These are phyloP conservation scores for Barbarea vulgaris DNA, from an alignment of 345 rosid species.

Conservation along the genomic window DNA sequence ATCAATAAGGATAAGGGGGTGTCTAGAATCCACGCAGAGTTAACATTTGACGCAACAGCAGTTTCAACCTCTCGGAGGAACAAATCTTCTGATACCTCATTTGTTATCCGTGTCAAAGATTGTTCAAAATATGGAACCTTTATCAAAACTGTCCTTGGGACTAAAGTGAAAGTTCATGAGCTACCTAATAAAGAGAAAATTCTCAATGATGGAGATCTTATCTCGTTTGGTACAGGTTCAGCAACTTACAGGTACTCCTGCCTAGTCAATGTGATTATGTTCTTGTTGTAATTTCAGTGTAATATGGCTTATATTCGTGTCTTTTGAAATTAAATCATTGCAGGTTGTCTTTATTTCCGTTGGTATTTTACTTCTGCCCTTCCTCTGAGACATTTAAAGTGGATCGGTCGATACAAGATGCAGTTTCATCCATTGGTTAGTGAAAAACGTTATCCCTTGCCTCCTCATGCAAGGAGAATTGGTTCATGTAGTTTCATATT, in stretches of 20 bases:
- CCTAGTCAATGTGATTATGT: neutral
- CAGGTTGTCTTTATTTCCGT: conserved; percentile 74
- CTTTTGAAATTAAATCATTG: conserved; percentile 24
- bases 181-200: conserved; percentile 59
- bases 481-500: conserved; percentile 15
- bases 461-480: neutral
- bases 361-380: conserved; percentile 51
- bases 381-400: conserved; percentile 48
- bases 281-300: neutral
- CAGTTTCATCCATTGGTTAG: conserved; percentile 77
- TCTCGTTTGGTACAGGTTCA: conserved; percentile 83
- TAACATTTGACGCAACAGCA: conserved; percentile 60
- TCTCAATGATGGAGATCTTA: conserved; percentile 69
- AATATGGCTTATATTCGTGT: neutral
- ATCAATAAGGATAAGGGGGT: conserved; percentile 85
- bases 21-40: conserved; percentile 84
- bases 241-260: conserved; percentile 73
- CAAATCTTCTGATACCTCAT: conserved; percentile 37
- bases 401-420: conserved; percentile 50
- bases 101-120: conserved; percentile 62
- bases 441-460: conserved; percentile 21
- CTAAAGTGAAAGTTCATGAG: conserved; percentile 64
- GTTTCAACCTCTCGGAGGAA: conserved; percentile 31
- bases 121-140: conserved; percentile 91
- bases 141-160: conserved; percentile 50